phyloP scores from a whole-genome alignment of 345 rosid genomes.

The Bretschneidera sinensis region DNA sequence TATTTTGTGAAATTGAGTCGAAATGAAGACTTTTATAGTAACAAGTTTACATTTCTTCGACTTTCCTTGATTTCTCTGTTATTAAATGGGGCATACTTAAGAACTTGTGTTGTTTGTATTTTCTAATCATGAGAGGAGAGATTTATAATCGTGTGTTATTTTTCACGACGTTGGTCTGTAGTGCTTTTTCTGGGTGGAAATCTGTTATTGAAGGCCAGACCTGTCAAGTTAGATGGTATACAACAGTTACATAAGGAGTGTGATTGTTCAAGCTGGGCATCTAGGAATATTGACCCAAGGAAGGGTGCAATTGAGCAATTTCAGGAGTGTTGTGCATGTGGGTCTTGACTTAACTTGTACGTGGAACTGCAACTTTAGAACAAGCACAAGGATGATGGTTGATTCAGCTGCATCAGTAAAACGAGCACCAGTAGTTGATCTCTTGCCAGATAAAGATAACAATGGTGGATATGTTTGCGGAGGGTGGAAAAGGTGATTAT shows the following conservation, averaged over 20 bases:
- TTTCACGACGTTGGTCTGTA: neutral
- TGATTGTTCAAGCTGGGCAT: constrained; percentile 56
- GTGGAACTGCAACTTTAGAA: constrained; percentile 27
- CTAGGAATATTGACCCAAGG: constrained; percentile 37
- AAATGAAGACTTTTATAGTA: too few relatives aligned
- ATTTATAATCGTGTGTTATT: too few relatives aligned
- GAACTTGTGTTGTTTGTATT: too few relatives aligned
- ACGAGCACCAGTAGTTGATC: constrained; percentile 31
- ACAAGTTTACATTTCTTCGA: neutral
- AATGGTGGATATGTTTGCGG: constrained; percentile 70
- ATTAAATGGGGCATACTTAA: neutral
- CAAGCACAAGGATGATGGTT: constrained; percentile 63
- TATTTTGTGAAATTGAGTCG: too few relatives aligned
- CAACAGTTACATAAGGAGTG: constrained; percentile 54
- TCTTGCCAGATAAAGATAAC: constrained; percentile 55
- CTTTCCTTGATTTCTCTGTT: neutral
- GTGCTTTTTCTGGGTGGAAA: constrained; percentile 20
- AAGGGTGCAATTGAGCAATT: constrained; percentile 26
- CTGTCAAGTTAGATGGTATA: constrained; percentile 68
- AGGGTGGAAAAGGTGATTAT: constrained; percentile 81
- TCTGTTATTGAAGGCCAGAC: constrained; percentile 27
- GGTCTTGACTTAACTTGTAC: constrained; percentile 26
- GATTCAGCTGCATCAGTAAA: constrained; percentile 55
- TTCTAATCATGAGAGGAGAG: neutral
- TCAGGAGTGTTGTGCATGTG: constrained; percentile 31